These are phyloP conservation scores for Clarireedia paspali DNA, from an alignment of 2,329 filamentous ascomycete genomes.

Conservation along the genomic window DNA sequence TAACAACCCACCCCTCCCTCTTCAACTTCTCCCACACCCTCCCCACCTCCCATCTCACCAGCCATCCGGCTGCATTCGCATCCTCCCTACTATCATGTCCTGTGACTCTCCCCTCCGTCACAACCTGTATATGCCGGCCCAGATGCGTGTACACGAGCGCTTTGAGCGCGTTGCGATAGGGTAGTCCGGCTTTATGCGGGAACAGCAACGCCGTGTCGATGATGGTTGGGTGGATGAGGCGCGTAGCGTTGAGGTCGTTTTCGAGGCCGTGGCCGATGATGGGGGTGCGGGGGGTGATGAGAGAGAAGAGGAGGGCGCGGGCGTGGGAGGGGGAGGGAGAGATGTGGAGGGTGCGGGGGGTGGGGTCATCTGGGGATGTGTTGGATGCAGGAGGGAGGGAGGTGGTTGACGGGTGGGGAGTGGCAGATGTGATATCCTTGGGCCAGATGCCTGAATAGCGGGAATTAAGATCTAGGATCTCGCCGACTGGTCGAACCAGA, in stretches of 20 bases:
- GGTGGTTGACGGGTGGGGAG: constrained; percentile 38
- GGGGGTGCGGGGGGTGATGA: constrained; percentile 69
- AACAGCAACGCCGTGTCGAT: constrained; percentile 83
- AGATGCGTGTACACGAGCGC: constrained; percentile 63
- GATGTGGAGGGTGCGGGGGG: constrained; percentile 51
- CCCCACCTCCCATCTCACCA: constrained; percentile 65
- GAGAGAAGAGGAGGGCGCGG: constrained; percentile 66
- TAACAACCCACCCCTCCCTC: constrained; percentile 58
- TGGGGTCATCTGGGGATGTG: background rate
- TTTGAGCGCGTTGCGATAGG: constrained; percentile 71
- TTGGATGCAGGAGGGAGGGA: constrained; percentile 17
- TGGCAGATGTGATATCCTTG: constrained; percentile 65
- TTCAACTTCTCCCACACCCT: constrained; percentile 63
- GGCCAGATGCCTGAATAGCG: constrained; percentile 81
- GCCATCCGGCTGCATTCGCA: constrained; percentile 77
- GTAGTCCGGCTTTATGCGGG: constrained; percentile 69
- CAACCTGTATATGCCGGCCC: constrained; percentile 70
- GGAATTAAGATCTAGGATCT: constrained; percentile 84
- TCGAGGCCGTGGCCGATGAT: constrained; percentile 91
- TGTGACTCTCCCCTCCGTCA: constrained; percentile 30
- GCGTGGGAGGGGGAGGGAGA: constrained; percentile 69
- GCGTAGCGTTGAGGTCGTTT: constrained; percentile 80
- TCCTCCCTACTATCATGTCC: constrained; percentile 95
- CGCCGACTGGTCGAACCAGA: constrained; percentile 74
- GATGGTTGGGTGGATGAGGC: constrained; percentile 76